Conservation (phyloP, 1,284 basidiomycete species). For the Mrakiaceae sp. region DNA sequence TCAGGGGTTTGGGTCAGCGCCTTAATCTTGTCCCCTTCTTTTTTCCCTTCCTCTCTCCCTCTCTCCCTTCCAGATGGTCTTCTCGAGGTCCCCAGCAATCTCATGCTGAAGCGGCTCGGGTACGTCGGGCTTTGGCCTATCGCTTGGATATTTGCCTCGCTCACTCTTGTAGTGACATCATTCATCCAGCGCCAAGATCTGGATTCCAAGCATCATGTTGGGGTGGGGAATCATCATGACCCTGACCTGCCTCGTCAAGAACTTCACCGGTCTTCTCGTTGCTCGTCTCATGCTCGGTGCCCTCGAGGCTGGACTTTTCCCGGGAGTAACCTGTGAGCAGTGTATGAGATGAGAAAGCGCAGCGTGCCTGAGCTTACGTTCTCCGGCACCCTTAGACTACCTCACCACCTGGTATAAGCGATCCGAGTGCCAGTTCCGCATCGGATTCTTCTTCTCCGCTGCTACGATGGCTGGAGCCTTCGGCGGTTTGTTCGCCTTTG, state of each 20-base stretch:
- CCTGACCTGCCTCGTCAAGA: slow-evolving; percentile 25
- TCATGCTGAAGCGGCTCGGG: slow-evolving; percentile 20
- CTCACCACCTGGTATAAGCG: slow-evolving; percentile 22
- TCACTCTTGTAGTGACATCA: too few species aligned
- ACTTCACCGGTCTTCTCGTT: slow-evolving; percentile 23
- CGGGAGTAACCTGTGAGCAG: slow-evolving; percentile 15
- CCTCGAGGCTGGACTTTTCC: slow-evolving; percentile 19
- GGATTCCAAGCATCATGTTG: slow-evolving; percentile 20
- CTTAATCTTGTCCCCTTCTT: neutral
- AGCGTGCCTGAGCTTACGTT: too few species aligned
- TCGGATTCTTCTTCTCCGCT: slow-evolving; percentile 24
- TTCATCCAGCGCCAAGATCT: slow-evolving; percentile 21
- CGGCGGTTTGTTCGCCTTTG: slow-evolving; percentile 21
- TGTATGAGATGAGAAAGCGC: neutral
- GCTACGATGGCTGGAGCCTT: slow-evolving; percentile 24
- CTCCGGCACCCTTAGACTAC: neutral
- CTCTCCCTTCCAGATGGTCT: too few species aligned
- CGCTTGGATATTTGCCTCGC: too few species aligned
- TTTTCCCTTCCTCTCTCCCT: neutral
- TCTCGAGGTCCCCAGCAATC: slow-evolving; percentile 23
- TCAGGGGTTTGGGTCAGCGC: neutral
- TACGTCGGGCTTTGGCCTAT: too few species aligned
- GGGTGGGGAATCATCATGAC: slow-evolving; percentile 28
- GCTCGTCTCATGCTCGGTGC: neutral
- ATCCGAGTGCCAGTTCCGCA: slow-evolving; percentile 19